Evolutionary conservation across 768 basidiomycete genomes (phyloP), one percentile per base, ranked within the genome.

Genomic region (Lactifluus subvellereus): DNA sequence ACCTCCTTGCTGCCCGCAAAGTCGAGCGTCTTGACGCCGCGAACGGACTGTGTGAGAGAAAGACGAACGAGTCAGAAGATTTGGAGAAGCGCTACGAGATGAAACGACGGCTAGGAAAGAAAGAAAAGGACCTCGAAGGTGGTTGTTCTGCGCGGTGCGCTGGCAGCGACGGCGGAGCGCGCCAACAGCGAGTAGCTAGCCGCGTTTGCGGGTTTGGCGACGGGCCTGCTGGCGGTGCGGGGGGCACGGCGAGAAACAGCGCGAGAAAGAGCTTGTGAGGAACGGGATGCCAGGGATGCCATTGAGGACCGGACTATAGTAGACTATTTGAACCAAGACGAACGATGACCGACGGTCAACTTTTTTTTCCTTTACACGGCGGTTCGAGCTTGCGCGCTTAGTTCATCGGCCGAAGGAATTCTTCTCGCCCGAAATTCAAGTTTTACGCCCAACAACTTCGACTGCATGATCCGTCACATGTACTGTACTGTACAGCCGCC

Each of bases 11-110:
- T 87, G 70, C 94, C 95, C 58, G 95, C 94, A 77, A 98, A 97
- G 81, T 96, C 89, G 71, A 98, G 89, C 56, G 94, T 94, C 80
- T 98, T 96, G 69, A 97, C 72, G 61, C 94, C 94, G 71, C 94
- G 91, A 66, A 75, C 75, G 43, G 81, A 78, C 82, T 87, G 27
- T 27, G 22, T n/a, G 43, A 47, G 20, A 47, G 10, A 22, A 38
- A 1, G 27, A 38, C 6, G 13, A 22, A 54, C 27, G 27, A 18
- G 45, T 66, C 59, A 57, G 52, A 55, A 20, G 66, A 54, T 60
- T 7, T 16, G 20, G 38, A 7, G 6, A 13, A 38, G 5, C 4
- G 22, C 20, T 27, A 27, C 27, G 27, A 27, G 27, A 27, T 27
- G 27, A 27, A 6, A 13, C 10, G 4, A 48, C 10, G 22, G 47